Conservation (phyloP, 352 stramenopile species). For the Phytophthora macrochlamydospora region DNA sequence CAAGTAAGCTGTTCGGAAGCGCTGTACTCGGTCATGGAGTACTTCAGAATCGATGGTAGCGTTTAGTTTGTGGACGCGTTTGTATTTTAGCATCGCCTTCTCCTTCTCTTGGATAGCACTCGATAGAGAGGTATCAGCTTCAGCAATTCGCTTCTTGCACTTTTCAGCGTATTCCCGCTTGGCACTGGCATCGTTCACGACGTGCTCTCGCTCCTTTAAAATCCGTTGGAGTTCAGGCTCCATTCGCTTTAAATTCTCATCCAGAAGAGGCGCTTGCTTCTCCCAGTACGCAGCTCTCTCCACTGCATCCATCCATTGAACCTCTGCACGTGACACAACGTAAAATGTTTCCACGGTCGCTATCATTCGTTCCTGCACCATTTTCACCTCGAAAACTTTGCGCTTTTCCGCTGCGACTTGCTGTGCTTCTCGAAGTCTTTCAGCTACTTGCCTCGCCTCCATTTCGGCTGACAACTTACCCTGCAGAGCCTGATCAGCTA, state of each 20-base stretch:
- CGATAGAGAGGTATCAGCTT: conserved; percentile 40
- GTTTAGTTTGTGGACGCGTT: conserved; percentile 55
- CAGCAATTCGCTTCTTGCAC: conserved; percentile 43
- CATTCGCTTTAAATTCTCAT: conserved; percentile 42
- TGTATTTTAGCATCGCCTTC: conserved; percentile 33
- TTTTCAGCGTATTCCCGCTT: conserved; percentile 52
- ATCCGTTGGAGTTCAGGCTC: conserved; percentile 50
- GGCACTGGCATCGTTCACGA: conserved; percentile 54
- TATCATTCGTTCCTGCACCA: conserved; percentile 72
- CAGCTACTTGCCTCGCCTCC: conserved; percentile 45
- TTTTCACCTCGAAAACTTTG: conserved; percentile 53
- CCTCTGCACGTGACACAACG: conserved; percentile 31
- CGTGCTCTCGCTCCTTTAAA: conserved; percentile 51
- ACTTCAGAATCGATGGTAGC: conserved; percentile 73
- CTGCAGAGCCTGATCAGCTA: conserved; percentile 62
- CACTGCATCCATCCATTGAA: conserved; percentile 58
- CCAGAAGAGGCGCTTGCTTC: conserved; percentile 16
- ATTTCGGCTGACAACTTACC: conserved; percentile 52
- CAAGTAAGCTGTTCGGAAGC: conserved; percentile 67
- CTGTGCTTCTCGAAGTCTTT: conserved; percentile 55
- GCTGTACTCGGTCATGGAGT: conserved; percentile 65
- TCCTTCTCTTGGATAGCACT: conserved; percentile 49
- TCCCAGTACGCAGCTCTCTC: conserved; percentile 52
- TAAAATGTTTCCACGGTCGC: conserved; percentile 63
- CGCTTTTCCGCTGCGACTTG: conserved; percentile 47